Evolutionary conservation across 2,329 filamentous ascomycete species (phyloP).

Genomic region (Cyphellophora attinorum): DNA sequence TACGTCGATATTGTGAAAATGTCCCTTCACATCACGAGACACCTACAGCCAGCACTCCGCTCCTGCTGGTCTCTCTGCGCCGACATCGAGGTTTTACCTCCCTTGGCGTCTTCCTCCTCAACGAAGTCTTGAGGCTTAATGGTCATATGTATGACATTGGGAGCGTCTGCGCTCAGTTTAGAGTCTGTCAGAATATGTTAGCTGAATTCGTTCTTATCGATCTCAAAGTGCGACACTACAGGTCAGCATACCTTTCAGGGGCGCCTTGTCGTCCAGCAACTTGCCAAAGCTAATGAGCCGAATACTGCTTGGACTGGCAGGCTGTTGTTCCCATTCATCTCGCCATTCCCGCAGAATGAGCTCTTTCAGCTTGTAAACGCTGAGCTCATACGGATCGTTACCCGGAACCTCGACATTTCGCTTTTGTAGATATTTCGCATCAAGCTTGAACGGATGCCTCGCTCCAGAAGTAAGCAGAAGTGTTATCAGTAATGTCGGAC

Average conservation of each 20-base stretch:
- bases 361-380: slow-evolving; percentile 88
- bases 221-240: slow-evolving; percentile 2
- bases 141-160: slow-evolving; percentile 92
- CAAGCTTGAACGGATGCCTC: slow-evolving; percentile 81
- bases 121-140: slow-evolving; percentile 76
- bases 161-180: slow-evolving; percentile 61
- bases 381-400: slow-evolving; percentile 78
- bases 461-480: slow-evolving; percentile 73
- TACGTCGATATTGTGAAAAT: too few relatives aligned
- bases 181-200: slow-evolving; percentile 51
- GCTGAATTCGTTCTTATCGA: too few relatives aligned
- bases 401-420: slow-evolving; percentile 69
- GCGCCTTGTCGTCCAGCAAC: slow-evolving; percentile 78
- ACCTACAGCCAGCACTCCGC: slow-evolving; percentile 52
- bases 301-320: slow-evolving; percentile 79
- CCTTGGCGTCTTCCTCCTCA: slow-evolving; percentile 65
- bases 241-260: slow-evolving; percentile 64
- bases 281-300: slow-evolving; percentile 87
- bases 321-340: slow-evolving; percentile 78
- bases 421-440: slow-evolving; percentile 74
- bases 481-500: slow-evolving; percentile 51
- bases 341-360: slow-evolving; percentile 89
- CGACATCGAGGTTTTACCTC: slow-evolving; percentile 42
- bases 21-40: slow-evolving; percentile 47
- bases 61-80: slow-evolving; percentile 47